A percentile compares a stretch with the other conserved stretches of the same genome.
Conservation (phyloP, 306 rosid species). For the Potentilla sterilis region DNA sequence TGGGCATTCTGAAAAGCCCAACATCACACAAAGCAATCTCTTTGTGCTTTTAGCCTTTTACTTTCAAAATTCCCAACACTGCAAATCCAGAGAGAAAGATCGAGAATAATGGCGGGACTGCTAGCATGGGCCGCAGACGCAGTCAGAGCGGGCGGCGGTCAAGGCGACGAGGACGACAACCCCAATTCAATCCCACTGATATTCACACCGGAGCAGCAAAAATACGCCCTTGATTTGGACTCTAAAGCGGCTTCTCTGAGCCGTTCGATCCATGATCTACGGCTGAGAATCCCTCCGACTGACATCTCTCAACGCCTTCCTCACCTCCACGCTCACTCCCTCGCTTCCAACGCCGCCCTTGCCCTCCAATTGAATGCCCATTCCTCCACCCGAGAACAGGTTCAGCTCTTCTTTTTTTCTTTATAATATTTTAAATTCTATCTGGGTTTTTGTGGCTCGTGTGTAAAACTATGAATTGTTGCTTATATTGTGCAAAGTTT, state of each 20-base stretch:
- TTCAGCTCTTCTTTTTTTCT: background rate
- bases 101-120: constrained; percentile 67
- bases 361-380: constrained; percentile 59
- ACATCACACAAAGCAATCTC: no score
- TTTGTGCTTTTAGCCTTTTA: no score
- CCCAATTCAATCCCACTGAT: constrained; percentile 49
- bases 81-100: background rate
- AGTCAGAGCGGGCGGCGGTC: constrained; percentile 58
- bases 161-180: constrained; percentile 31
- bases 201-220: constrained; percentile 59
- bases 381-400: constrained; percentile 73
- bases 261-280: constrained; percentile 83
- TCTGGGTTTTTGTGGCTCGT: background rate
- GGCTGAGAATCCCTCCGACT: constrained; percentile 80
- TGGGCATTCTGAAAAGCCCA: background rate
- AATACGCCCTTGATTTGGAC: constrained; percentile 58
- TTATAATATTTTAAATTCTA: background rate
- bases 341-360: constrained; percentile 81
- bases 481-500: background rate
- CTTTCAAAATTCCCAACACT: no score
- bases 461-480: background rate
- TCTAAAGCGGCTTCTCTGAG: constrained; percentile 54
- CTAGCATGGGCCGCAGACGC: constrained; percentile 99
- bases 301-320: constrained; percentile 91
- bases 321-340: constrained; percentile 87